These are phyloP conservation scores for Aschersonia sp. DNA, from an alignment of 2,329 filamentous ascomycete species.

Conservation along the genomic window DNA sequence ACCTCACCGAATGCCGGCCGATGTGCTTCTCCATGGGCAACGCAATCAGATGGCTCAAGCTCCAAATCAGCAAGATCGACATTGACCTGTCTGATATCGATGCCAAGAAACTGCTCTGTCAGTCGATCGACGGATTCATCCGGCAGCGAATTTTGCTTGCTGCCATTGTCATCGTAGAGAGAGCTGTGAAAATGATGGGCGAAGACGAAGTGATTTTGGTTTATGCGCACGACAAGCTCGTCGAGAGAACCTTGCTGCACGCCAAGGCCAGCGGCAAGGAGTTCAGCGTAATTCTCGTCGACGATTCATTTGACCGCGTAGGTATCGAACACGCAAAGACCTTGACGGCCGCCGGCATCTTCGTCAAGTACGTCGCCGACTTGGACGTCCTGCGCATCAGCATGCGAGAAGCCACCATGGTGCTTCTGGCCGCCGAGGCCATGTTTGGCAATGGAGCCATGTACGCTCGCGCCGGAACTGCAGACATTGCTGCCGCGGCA, in stretches of 20 bases:
- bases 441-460: constrained; percentile 93
- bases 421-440: constrained; percentile 81
- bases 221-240: constrained; percentile 72
- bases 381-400: constrained; percentile 63
- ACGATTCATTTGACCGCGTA: constrained; percentile 43
- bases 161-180: constrained; percentile 69
- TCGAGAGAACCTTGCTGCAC: constrained; percentile 65
- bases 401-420: constrained; percentile 50
- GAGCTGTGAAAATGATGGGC: constrained; percentile 60
- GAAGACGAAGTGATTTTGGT: constrained; percentile 74
- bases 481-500: constrained; percentile 72
- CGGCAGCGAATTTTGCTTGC: constrained; percentile 80
- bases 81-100: constrained; percentile 69
- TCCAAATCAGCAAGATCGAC: constrained; percentile 80
- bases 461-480: constrained; percentile 77
- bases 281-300: constrained; percentile 76
- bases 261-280: constrained; percentile 55
- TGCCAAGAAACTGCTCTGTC: constrained; percentile 65
- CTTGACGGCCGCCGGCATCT: constrained; percentile 52
- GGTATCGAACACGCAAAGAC: constrained; percentile 50
- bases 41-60: constrained; percentile 86
- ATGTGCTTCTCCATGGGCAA: constrained; percentile 97
- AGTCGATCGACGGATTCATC: constrained; percentile 79
- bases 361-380: constrained; percentile 66
- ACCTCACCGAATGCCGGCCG: constrained; percentile 83